Conservation (phyloP, 164 flowering plant species). For the grape (Vitis vinifera) region DNA sequence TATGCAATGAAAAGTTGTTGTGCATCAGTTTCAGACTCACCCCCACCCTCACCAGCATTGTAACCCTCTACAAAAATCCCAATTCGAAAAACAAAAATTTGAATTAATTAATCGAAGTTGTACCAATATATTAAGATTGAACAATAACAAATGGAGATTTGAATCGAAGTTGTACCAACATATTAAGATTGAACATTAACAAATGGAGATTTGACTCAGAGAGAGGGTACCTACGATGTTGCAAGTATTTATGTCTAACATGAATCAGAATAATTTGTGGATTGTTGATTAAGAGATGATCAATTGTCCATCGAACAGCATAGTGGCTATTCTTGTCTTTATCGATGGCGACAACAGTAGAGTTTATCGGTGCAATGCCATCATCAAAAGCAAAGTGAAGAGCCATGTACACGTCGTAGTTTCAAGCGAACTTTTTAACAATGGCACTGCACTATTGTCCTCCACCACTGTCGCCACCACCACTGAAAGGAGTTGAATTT, state of each 20-base stretch:
- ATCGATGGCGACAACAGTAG: slow-evolving; percentile 54
- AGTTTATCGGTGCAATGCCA: background rate
- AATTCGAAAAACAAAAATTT: background rate
- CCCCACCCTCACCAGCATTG: background rate
- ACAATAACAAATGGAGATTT: background rate
- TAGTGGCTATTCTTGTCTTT: slow-evolving; percentile 57
- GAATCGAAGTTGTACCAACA: background rate
- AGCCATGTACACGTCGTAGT: slow-evolving; percentile 4
- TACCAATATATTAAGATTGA: background rate
- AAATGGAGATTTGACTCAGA: slow-evolving; percentile 1
- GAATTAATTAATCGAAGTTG: background rate
- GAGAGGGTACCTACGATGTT: slow-evolving; percentile 50
- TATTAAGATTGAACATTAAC: background rate
- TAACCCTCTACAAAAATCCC: background rate
- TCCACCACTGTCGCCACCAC: background rate
- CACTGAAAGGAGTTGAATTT: no score
- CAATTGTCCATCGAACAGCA: slow-evolving; percentile 63
- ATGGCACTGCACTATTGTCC: background rate
- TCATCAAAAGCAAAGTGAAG: slow-evolving; percentile 6
- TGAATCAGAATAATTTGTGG: slow-evolving; percentile 42
- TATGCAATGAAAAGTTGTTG: slow-evolving; percentile 38
- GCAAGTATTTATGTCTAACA: slow-evolving; percentile 27
- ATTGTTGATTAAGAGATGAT: slow-evolving; percentile 31
- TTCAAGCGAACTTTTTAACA: background rate
- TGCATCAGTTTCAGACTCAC: background rate